phyloP scores from a whole-genome alignment of 176 grass and related monocot species.

The Typha latifolia region DNA sequence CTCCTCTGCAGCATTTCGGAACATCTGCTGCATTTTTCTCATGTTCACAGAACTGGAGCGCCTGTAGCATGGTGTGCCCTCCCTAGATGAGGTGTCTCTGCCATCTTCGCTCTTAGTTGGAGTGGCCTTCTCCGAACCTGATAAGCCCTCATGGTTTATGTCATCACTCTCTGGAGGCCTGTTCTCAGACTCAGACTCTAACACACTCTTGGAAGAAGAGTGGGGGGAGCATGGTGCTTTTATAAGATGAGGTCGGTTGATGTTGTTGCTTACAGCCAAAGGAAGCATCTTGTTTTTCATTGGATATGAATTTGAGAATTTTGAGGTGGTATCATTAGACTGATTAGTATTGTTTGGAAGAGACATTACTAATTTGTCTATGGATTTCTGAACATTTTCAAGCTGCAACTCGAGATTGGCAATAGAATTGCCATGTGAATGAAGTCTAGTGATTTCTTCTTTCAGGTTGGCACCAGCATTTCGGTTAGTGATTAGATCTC shows the following conservation, averaged over 20 bases:
- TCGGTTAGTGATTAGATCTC: conserved; percentile 26
- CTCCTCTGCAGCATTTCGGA: conserved; percentile 91
- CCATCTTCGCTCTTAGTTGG: conserved; percentile 70
- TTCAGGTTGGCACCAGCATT: conserved; percentile 51
- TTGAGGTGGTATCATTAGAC: conserved; percentile 34
- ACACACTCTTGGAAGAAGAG: conserved; percentile 42
- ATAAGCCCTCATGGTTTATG: conserved; percentile 28
- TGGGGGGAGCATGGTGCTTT: conserved; percentile 63
- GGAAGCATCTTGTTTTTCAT: conserved; percentile 81
- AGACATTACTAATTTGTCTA: conserved; percentile 90
- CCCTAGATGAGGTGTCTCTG: conserved; percentile 57
- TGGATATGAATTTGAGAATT: conserved; percentile 39
- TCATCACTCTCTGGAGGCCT: conserved; percentile 46
- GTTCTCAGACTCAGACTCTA: conserved; percentile 71
- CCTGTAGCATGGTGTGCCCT: conserved; percentile 66
- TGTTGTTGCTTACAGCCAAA: conserved; percentile 46
- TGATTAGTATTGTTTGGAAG: conserved; percentile 52
- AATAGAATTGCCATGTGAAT: conserved; percentile 82
- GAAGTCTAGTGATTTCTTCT: conserved; percentile 80
- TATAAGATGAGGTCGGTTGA: conserved; percentile 50
- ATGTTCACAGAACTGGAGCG: conserved; percentile 90
- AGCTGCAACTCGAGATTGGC: conserved; percentile 79
- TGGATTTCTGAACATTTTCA: conserved; percentile 85
- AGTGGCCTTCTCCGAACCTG: conserved; percentile 40
- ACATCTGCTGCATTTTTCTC: conserved; percentile 97